phyloP scores from a whole-genome alignment of 179 eudicot species.

The Actinidia arguta region DNA sequence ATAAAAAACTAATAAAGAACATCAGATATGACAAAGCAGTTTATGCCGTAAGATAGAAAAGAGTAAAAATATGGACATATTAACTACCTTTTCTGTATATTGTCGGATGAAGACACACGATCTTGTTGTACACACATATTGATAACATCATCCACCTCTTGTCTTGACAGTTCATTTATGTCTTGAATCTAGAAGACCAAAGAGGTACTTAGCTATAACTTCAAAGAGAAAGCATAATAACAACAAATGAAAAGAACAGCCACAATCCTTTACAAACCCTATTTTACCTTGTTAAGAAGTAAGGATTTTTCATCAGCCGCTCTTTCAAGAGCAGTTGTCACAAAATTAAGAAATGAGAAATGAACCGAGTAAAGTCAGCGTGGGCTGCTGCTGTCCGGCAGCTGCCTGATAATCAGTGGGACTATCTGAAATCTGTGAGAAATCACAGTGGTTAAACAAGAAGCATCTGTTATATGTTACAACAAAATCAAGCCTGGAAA shows the following conservation, averaged over 20 bases:
- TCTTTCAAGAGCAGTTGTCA: constrained; percentile 79
- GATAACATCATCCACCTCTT: constrained; percentile 94
- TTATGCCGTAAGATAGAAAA: background rate
- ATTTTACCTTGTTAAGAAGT: constrained; percentile 80
- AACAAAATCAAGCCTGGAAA: background rate
- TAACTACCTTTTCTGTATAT: constrained; percentile 79
- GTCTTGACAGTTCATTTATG: constrained; percentile 93
- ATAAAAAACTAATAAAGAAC: background rate
- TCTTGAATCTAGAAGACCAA: constrained; percentile 75
- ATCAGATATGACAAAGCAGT: background rate
- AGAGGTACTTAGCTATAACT: constrained; percentile 8
- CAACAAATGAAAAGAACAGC: constrained; percentile 17
- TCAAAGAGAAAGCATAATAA: constrained; percentile 9
- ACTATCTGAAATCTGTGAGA: constrained; percentile 64
- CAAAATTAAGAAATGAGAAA: constrained; percentile 69
- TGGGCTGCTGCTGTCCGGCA: constrained; percentile 73
- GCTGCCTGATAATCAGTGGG: constrained; percentile 48
- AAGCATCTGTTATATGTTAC: background rate
- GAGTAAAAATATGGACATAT: background rate
- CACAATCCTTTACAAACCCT: background rate
- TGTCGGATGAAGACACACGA: constrained; percentile 72
- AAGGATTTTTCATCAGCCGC: constrained; percentile 83
- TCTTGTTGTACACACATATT: constrained; percentile 56
- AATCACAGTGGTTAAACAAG: constrained; percentile 7
- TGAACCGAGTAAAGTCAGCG: constrained; percentile 60